Evolutionary conservation across 768 basidiomycete genomes (phyloP).

Genomic region (Lanmaoa rubissima): DNA sequence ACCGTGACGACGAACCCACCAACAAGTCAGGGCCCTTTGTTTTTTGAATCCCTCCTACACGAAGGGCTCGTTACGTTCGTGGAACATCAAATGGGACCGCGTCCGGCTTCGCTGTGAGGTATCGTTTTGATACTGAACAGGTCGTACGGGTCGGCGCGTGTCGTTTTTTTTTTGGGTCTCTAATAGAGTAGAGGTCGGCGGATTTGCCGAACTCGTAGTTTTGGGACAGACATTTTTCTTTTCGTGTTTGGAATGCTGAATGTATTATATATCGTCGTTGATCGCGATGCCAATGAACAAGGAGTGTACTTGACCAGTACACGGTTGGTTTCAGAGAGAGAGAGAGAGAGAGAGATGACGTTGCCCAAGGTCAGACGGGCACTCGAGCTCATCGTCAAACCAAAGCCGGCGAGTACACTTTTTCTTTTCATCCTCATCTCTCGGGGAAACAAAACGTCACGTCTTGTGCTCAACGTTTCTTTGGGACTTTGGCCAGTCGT

Average conservation of each 20-base stretch:
- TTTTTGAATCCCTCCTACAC: slow-evolving; percentile 32
- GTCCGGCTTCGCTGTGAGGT: slow-evolving; percentile 41
- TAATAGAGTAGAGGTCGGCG: slow-evolving; percentile 59
- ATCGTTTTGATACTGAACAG: slow-evolving; percentile 59
- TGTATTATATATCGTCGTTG: not conserved
- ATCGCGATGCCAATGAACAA: not conserved
- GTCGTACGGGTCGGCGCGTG: slow-evolving; percentile 37
- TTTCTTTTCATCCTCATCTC: not conserved
- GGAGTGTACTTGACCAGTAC: too few species aligned
- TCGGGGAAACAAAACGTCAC: not conserved
- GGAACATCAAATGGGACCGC: slow-evolving; percentile 50
- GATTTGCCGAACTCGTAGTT: slow-evolving; percentile 58
- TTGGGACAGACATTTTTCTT: slow-evolving; percentile 53
- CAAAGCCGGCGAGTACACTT: slow-evolving; percentile 27
- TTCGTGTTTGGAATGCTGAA: slow-evolving; percentile 11
- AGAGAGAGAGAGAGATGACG: slow-evolving; percentile 4
- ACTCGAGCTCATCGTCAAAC: slow-evolving; percentile 27
- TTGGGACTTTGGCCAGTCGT: slow-evolving; percentile 14
- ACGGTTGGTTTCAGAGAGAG: too few species aligned
- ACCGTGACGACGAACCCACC: slow-evolving; percentile 19
- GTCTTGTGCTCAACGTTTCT: not conserved
- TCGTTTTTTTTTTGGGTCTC: slow-evolving; percentile 42
- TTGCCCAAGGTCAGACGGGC: slow-evolving; percentile 14
- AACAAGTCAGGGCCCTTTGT: slow-evolving; percentile 67
- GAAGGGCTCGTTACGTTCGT: slow-evolving; percentile 72